Base-by-base conservation (phyloP, 306 rosid species). In the Quercus agrifolia region DNA sequence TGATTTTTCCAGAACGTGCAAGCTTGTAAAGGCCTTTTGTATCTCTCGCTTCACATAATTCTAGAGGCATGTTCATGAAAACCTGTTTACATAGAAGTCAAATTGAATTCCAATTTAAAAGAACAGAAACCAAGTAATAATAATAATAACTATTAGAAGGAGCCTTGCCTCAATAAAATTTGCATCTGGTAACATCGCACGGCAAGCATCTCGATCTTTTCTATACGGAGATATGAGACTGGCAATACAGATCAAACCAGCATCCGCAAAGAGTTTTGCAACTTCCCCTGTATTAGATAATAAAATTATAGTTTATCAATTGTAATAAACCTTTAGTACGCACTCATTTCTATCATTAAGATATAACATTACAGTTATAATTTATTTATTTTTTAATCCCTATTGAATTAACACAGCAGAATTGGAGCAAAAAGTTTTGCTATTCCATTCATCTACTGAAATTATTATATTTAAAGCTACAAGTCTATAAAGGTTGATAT, bases 21-120 rank as follows among this genome's bases (percentile, higher is more conserved):
- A 93, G 96, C 88, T 93, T 91, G 78, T 93, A 93, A 80, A 93
- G 97, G 77, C 97, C 97, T 78, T 93, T 93, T 70, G 94, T 87
- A 82, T 93, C 97, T 72, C 97, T 86, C 68, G 85, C 74, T 87
- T 93, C 97, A 17, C 97, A 93, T 82, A 93, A 78, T 52, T 86
- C 84, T 14, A 93, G 79, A 78, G 97, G 94, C 92, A 89, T 85
- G 88, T 91, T 87, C 97, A 93, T 89, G 92, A 81, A 93, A 70
- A 93, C 92, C 97, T 93, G 91, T 76, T 7, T 28, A 58, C 62
- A 70, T 61, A 71, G 12, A 70, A 51, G 61, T 12, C 63, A 30
- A 46, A 56, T 66, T 11, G 23, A 59, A 38, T 56, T 70, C 78
- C 74, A 76, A 73, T 15, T 68, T 79, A 79, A 77, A 78, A 78